phyloP scores from a whole-genome alignment of 1,284 basidiomycete species.

The Lentinula novae-zelandiae region DNA sequence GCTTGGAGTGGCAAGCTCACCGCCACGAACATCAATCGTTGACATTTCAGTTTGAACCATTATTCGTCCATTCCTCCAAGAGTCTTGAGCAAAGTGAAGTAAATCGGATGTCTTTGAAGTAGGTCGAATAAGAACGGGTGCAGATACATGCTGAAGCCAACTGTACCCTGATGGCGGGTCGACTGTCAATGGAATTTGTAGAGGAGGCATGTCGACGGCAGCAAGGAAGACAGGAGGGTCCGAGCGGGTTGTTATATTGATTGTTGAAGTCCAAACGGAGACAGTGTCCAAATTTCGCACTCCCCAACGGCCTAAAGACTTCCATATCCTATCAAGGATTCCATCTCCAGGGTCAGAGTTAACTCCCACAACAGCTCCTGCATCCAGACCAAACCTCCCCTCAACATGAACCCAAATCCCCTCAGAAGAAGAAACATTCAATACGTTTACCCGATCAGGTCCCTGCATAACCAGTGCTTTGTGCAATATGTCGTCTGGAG shows the following conservation, averaged over 20 bases:
- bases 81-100: conserved; percentile 48
- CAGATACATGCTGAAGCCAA: conserved; percentile 57
- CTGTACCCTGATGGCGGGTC: conserved; percentile 50
- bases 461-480: conserved; percentile 54
- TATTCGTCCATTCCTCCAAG: conserved; percentile 54
- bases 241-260: conserved; percentile 42
- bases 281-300: conserved; percentile 51
- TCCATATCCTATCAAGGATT: conserved; percentile 47
- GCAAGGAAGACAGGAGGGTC: conserved; percentile 40
- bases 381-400: conserved; percentile 61
- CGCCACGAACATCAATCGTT: conserved; percentile 48
- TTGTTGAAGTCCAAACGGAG: conserved; percentile 49
- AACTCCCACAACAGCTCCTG: conserved; percentile 55
- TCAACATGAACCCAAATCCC: conserved; percentile 57
- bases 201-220: conserved; percentile 38
- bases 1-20: conserved; percentile 33
- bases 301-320: conserved; percentile 63
- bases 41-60: conserved; percentile 40
- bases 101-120: conserved; percentile 49
- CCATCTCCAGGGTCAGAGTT: conserved; percentile 39
- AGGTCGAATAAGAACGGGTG: conserved; percentile 50
- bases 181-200: conserved; percentile 55
- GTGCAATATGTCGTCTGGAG: conserved; percentile 44
- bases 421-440: conserved; percentile 56
- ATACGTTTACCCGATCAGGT: conserved; percentile 56